Percentiles rank a stretch among this genome's conserved stretches.
These are phyloP conservation scores for Cenchrus americanus DNA, from an alignment of 176 grass and related monocot genomes.

Conservation along the genomic window DNA sequence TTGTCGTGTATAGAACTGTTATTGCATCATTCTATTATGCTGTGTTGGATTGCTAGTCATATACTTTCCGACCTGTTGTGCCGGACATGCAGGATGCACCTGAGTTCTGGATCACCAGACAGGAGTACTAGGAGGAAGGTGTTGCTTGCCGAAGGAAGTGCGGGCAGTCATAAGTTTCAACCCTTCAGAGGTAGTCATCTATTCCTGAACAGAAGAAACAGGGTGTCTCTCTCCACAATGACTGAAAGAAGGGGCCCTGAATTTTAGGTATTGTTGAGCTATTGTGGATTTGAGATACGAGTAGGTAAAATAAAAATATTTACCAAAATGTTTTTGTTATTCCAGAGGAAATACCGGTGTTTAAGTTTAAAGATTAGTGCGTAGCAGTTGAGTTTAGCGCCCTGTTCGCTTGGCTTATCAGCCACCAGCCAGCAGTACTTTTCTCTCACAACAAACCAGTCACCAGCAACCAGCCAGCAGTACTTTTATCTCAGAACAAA, in stretches of 20 bases:
- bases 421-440: too few relatives aligned
- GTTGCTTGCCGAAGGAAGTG: slow-evolving; percentile 77
- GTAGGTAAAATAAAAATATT: too few relatives aligned
- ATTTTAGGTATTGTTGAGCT: not conserved
- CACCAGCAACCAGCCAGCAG: too few relatives aligned
- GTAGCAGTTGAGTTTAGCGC: too few relatives aligned
- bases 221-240: not conserved
- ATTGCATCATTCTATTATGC: not conserved
- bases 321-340: too few relatives aligned
- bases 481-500: too few relatives aligned
- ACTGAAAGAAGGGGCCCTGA: not conserved
- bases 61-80: slow-evolving; percentile 1
- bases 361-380: too few relatives aligned
- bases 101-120: slow-evolving; percentile 92
- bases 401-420: too few relatives aligned
- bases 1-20: not conserved
- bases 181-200: not conserved
- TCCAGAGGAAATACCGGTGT: too few relatives aligned
- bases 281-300: not conserved
- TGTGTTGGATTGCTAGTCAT: not conserved
- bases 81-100: slow-evolving; percentile 65
- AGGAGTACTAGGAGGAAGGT: slow-evolving; percentile 95
- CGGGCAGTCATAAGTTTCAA: slow-evolving; percentile 67
- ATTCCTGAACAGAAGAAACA: not conserved
- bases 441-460: too few relatives aligned